Conservation (phyloP, 768 basidiomycete genomes). For the Suillus bovinus region DNA sequence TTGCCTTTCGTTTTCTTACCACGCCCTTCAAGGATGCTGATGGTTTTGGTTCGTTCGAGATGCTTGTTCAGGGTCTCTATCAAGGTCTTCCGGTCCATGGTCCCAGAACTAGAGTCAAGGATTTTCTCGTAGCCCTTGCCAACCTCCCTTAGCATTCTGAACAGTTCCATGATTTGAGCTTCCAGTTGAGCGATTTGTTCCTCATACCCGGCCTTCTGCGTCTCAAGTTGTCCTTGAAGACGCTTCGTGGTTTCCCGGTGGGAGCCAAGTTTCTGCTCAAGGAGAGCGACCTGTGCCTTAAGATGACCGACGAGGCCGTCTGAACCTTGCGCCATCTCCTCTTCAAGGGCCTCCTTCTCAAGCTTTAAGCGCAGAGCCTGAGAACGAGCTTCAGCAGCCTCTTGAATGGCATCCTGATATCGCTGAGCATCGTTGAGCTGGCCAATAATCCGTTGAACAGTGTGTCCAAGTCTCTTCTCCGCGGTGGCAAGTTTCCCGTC, state of each 20-base stretch:
- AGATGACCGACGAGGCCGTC: constrained; percentile 85
- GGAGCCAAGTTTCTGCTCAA: constrained; percentile 77
- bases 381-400: constrained; percentile 67
- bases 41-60: constrained; percentile 81
- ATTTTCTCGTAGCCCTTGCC: constrained; percentile 76
- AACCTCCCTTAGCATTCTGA: constrained; percentile 89
- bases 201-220: constrained; percentile 78
- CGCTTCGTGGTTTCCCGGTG: constrained; percentile 78
- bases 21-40: constrained; percentile 81
- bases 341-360: constrained; percentile 82
- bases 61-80: constrained; percentile 81
- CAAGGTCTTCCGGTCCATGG: constrained; percentile 79
- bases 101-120: constrained; percentile 55
- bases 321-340: constrained; percentile 76
- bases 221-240: constrained; percentile 74
- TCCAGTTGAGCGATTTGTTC: constrained; percentile 88
- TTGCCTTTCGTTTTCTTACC: constrained; percentile 30
- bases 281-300: constrained; percentile 63
- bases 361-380: constrained; percentile 64
- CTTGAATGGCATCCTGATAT: constrained; percentile 74
- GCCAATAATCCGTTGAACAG: constrained; percentile 85
- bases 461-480: constrained; percentile 83
- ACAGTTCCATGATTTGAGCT: constrained; percentile 90
- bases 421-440: constrained; percentile 91
- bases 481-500: constrained; percentile 87